Base-by-base conservation (phyloP, 495 filamentous ascomycete species). In the Penicillium pulvis region DNA sequence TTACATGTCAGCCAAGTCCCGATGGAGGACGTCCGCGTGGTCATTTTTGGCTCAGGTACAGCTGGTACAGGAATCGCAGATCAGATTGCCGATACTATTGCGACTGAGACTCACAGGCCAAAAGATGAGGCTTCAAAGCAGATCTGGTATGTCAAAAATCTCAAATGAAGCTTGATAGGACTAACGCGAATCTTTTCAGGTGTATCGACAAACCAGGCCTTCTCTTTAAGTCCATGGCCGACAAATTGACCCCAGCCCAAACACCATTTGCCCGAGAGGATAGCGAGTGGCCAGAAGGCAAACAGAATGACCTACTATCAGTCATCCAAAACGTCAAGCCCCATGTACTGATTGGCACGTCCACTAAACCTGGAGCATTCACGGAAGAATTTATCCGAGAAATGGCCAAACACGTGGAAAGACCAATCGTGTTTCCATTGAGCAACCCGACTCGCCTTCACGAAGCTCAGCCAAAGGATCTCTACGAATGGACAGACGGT, bases 1-100 rank as follows among this genome's bases (percentile, higher is more conserved):
- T 72, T 91, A 12, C 81, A 90, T 53, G 84, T 95, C 17, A 84
- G 81, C 52, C 81, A 87, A 6, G 69, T 88, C 51, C 83, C 87
- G 53, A 69, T 93, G 28, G 72, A 73, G 33, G 90, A 96, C 58
- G 75, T 87, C 5, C 81, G 86, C 43, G 75, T 93, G 42, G 80
- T 94, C 0, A 68, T 93, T 24, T 96, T 91, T 67, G 92, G 92
- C 19, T 83, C 90, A 3, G 92, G 92, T 0, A 90, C 87, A n/a
- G 92, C 92, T 4, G 92, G 92, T 1, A 92, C 86, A 0, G 91
- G 84, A 17, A 95, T 96, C 60, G 91, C 92, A 3, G 91, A 95
- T 59, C 89, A 92, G 63, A 85, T 96, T 5, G 76, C 84, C 14
- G 90, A 95, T 64, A 86, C 90, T 3, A 90, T 96, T 55, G 85